A percentile compares a stretch with the other conserved stretches of the same genome.
phyloP scores from a whole-genome alignment of 177 flowering plant genomes.

The Vitis hybrid region DNA sequence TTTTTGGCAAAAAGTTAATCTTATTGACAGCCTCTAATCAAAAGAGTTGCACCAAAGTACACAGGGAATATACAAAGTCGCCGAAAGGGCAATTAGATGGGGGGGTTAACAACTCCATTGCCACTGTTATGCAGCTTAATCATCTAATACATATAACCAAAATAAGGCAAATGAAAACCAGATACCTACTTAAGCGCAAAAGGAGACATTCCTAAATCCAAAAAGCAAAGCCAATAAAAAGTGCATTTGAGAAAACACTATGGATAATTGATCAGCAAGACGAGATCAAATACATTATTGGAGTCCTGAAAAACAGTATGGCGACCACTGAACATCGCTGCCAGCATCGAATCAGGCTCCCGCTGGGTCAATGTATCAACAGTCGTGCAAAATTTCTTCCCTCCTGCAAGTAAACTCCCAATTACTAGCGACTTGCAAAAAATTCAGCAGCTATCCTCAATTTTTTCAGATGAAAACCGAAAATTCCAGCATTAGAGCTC shows the following conservation, averaged over 20 bases:
- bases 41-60: too few species aligned
- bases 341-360: slow-evolving; percentile 95
- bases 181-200: background rate
- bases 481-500: background rate
- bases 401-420: slow-evolving; percentile 42
- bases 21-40: too few species aligned
- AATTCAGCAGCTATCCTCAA: background rate
- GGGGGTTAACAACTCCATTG: too few species aligned
- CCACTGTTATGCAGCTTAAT: too few species aligned
- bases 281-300: slow-evolving; percentile 36
- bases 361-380: slow-evolving; percentile 78
- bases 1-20: too few species aligned
- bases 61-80: too few species aligned
- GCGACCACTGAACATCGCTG: slow-evolving; percentile 97
- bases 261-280: background rate
- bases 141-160: too few species aligned
- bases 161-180: too few species aligned
- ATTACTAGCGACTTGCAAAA: too few species aligned
- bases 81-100: too few species aligned
- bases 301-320: slow-evolving; percentile 60
- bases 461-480: background rate
- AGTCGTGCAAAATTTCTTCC: slow-evolving; percentile 87
- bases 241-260: background rate
- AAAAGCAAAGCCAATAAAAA: background rate
- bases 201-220: background rate